Conservation (phyloP, 192 early-diverging fungal genomes). For the Funneliformis mosseae region DNA sequence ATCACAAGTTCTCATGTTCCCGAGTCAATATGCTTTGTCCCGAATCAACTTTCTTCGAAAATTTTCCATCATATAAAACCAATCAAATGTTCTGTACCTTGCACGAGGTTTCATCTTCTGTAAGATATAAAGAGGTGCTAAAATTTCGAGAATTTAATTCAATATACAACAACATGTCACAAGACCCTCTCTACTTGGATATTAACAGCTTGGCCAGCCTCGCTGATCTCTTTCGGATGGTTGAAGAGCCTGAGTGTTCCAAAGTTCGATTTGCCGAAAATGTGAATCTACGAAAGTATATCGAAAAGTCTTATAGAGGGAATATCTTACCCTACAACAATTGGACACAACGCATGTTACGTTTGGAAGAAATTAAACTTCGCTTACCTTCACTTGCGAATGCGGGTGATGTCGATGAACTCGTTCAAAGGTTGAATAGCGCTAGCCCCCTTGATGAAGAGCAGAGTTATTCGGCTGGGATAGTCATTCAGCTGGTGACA, state of each 20-base stretch:
- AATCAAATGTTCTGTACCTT: too few relatives aligned
- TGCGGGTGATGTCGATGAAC: not conserved
- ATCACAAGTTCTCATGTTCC: too few relatives aligned
- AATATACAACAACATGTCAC: too few relatives aligned
- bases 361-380: not conserved
- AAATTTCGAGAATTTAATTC: too few relatives aligned
- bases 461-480: not conserved
- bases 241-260: not conserved
- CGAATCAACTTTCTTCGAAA: too few relatives aligned
- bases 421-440: not conserved
- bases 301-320: constrained; percentile 3
- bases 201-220: not conserved
- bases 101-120: too few relatives aligned
- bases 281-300: not conserved
- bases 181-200: too few relatives aligned
- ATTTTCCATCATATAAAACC: too few relatives aligned
- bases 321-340: constrained; percentile 4
- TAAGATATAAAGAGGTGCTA: too few relatives aligned
- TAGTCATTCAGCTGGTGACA: not conserved
- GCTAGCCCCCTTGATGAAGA: not conserved
- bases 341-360: constrained; percentile 9
- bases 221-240: not conserved
- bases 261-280: constrained; percentile 7
- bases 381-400: not conserved
- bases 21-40: too few relatives aligned